Evolutionary conservation across 1,139 yeast genomes (phyloP).

Genomic region (Magnusiomyces sp.): DNA sequence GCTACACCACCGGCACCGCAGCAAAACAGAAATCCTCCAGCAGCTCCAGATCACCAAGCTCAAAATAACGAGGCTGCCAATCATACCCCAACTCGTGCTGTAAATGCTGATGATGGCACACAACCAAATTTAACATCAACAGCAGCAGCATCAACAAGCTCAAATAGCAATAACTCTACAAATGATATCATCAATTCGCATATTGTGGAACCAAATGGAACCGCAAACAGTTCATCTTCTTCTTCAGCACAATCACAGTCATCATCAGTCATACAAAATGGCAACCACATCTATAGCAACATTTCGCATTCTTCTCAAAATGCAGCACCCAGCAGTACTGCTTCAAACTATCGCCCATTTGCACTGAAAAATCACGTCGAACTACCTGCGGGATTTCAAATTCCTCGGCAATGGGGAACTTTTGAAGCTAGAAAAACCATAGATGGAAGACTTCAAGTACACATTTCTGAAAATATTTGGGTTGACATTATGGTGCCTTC

Average conservation of each 20-base stretch:
- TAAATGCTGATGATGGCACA: conserved; percentile 7
- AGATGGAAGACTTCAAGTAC: conserved; percentile 1
- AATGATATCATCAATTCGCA: too few relatives aligned
- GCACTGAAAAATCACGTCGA: not conserved
- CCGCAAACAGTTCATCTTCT: not conserved
- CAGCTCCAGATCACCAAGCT: conserved; percentile 17
- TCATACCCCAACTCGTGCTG: conserved; percentile 17
- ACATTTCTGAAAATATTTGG: not conserved
- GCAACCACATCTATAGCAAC: too few relatives aligned
- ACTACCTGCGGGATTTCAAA: conserved; percentile 4
- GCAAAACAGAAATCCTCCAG: conserved; percentile 13
- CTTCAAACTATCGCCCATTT: conserved; percentile 5
- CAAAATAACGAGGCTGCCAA: conserved; percentile 16
- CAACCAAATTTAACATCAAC: conserved; percentile 9
- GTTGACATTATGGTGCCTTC: not conserved
- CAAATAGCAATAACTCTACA: conserved; percentile 6
- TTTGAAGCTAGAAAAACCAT: not conserved
- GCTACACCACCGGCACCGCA: not conserved
- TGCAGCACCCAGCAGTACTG: not conserved
- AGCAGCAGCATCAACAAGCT: conserved; percentile 14
- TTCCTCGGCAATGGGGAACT: conserved; percentile 2
- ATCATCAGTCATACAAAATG: not conserved
- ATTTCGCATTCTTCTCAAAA: conserved; percentile 2
- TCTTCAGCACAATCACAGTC: not conserved
- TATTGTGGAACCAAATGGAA: too few relatives aligned